Evolutionary conservation across 371 early-diverging fungal species (phyloP), one percentile per base, ranked within the genome.

Genomic region (Rhizopus stolonifer): DNA sequence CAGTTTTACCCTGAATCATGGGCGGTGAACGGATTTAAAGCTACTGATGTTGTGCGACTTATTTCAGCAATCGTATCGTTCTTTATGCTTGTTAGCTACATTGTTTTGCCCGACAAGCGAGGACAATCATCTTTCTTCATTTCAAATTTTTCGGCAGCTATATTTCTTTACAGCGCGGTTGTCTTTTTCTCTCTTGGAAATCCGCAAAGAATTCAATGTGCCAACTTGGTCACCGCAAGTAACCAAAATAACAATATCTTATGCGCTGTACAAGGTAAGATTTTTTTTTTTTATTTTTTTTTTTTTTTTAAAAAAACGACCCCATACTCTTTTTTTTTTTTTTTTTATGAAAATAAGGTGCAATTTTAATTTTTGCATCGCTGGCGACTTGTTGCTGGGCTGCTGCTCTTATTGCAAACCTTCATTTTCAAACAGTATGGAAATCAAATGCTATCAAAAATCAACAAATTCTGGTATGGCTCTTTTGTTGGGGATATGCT

Each of bases 351-450:
- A n/a, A n/a, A n/a, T n/a, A n/a, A n/a, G n/a, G n/a, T n/a, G 84
- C 70, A 4, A 71, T 81, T 22, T 46, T 85, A 14, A 68, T 84
- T 52, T 81, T 81, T 56, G 62, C 79, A 17, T 81, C 82, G 15
- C 58, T 84, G 17, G 80, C 79, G 4, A 78, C 81, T 15, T 75
- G 79, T 21, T 60, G 80, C 7, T 87, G 87, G 87, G 76, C 75
- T 33, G 67, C 78, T 14, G 82, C 80, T 24, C 60, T 87, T 57
- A 84, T 83, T 55, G n/a, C 79, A 31, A 84, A 84, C 49, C 58
- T 86, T 23, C 87, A 87, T 54, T 29, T 82, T n/a, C 83, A 83
- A 55, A 83, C 85, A 3, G 87, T 87, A 25, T 84, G 83, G 83
- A 70, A 81, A 52, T 80, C 80, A 7, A 73, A 75, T 46, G 74